Conservation (phyloP, 768 basidiomycete species). For the Nidularia pulvinata region DNA sequence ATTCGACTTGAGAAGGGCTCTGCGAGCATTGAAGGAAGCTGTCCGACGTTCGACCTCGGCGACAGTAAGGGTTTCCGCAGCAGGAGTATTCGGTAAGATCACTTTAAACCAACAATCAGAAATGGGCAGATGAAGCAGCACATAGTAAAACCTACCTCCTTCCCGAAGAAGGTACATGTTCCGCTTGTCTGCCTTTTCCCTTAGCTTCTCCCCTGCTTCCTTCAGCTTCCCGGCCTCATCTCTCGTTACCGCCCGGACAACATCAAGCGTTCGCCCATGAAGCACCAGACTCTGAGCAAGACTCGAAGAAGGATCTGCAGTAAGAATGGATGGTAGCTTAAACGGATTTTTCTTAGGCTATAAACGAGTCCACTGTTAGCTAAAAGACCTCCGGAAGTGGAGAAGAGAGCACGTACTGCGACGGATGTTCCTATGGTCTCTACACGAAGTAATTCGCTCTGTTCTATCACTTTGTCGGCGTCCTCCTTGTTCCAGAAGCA, state of each 20-base stretch:
- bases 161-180: slow-evolving; percentile 96
- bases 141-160: slow-evolving; percentile 65
- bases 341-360: slow-evolving; percentile 84
- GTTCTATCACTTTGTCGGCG: slow-evolving; percentile 82
- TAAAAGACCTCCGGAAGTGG: not conserved
- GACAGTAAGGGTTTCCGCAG: slow-evolving; percentile 66
- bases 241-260: slow-evolving; percentile 86
- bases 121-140: not conserved
- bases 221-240: slow-evolving; percentile 88
- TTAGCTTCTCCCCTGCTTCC: slow-evolving; percentile 81
- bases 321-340: slow-evolving; percentile 84
- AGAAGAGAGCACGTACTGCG: slow-evolving; percentile 16
- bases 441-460: slow-evolving; percentile 69
- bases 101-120: slow-evolving; percentile 43
- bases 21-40: slow-evolving; percentile 82
- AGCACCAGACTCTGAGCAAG: slow-evolving; percentile 83
- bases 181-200: slow-evolving; percentile 92
- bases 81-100: slow-evolving; percentile 86
- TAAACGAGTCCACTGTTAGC: not conserved
- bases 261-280: slow-evolving; percentile 92
- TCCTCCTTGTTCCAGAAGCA: slow-evolving; percentile 96
- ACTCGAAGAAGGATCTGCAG: slow-evolving; percentile 89
- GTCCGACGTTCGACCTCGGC: slow-evolving; percentile 87
- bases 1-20: slow-evolving; percentile 83
- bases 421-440: slow-evolving; percentile 53